A percentile compares a stretch with the other conserved stretches of the same genome.
Evolutionary conservation across 139 green algal genomes (phyloP).

Genomic region (Chlorella sp.): DNA sequence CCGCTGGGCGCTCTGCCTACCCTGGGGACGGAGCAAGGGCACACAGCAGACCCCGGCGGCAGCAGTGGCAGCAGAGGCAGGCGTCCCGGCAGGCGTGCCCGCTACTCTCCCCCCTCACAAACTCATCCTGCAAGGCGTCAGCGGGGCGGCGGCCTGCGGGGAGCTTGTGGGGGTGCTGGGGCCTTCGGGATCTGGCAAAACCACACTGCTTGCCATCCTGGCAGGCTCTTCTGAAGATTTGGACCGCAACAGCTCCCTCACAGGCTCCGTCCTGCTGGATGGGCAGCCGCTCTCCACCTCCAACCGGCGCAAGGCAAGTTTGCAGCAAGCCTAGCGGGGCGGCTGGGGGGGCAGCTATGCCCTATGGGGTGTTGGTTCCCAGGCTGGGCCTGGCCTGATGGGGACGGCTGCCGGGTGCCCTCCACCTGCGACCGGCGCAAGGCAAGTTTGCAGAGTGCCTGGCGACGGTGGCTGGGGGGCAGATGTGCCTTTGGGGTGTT

Average conservation of each 20-base stretch:
- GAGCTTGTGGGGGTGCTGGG: constrained; percentile 54
- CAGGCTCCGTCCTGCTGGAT: constrained; percentile 38
- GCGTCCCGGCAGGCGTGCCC: background rate
- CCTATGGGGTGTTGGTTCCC: too few species aligned
- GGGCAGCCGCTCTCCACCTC: background rate
- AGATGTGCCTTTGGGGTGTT: too few species aligned
- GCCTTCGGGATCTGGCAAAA: constrained; percentile 72
- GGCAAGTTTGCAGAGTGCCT: too few species aligned
- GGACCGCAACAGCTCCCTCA: background rate
- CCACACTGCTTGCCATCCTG: constrained; percentile 77
- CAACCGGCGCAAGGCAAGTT: background rate
- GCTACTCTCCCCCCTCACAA: background rate
- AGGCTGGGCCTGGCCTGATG: too few species aligned
- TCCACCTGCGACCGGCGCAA: too few species aligned
- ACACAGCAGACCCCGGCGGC: background rate
- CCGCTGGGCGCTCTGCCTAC: background rate
- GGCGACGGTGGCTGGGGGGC: too few species aligned
- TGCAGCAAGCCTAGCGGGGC: too few species aligned
- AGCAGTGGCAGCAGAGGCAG: background rate
- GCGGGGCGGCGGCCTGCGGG: constrained; percentile 23
- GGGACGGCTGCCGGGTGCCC: too few species aligned
- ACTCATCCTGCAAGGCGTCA: constrained; percentile 24
- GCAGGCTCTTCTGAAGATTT: constrained; percentile 31
- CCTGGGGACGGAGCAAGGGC: background rate
- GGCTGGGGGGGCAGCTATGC: too few species aligned